Evolutionary conservation across 164 flowering plant genomes (phyloP).

Genomic region (Santalum album): DNA sequence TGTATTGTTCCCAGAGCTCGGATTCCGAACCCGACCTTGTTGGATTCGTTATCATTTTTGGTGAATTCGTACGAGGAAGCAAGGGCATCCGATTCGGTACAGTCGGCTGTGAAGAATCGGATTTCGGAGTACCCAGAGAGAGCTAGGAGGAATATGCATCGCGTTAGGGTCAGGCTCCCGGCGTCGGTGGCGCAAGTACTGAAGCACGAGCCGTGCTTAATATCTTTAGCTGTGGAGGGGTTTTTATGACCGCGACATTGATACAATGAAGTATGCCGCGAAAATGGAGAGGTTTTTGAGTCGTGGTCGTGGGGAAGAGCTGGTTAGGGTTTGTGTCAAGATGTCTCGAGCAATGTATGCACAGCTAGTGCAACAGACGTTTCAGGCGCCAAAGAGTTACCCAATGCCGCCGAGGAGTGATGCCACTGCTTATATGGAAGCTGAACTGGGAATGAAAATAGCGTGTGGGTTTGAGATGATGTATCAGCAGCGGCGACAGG

Average conservation of each 20-base stretch:
- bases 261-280: constrained; percentile 78
- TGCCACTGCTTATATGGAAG: constrained; percentile 41
- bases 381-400: constrained; percentile 80
- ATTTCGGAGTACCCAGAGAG: constrained; percentile 53
- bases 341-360: constrained; percentile 96
- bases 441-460: constrained; percentile 93
- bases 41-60: constrained; percentile 39
- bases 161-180: constrained; percentile 74
- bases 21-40: constrained; percentile 32
- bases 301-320: constrained; percentile 48
- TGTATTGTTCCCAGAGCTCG: constrained; percentile 40
- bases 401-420: constrained; percentile 56
- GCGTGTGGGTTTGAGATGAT: constrained; percentile 96
- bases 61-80: constrained; percentile 14
- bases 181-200: constrained; percentile 74
- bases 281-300: constrained; percentile 71
- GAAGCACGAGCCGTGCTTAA: constrained; percentile 66
- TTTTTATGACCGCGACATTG: constrained; percentile 88
- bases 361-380: constrained; percentile 74
- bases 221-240: constrained; percentile 82
- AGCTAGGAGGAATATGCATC: constrained; percentile 52
- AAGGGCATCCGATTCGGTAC: constrained; percentile 47
- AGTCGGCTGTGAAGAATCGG: constrained; percentile 36
- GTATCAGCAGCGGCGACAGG: constrained; percentile 56
- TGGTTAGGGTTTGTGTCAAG: constrained; percentile 47